Evolutionary conservation across 164 flowering plant genomes (phyloP).

Genomic region (Liquidambar formosana): DNA sequence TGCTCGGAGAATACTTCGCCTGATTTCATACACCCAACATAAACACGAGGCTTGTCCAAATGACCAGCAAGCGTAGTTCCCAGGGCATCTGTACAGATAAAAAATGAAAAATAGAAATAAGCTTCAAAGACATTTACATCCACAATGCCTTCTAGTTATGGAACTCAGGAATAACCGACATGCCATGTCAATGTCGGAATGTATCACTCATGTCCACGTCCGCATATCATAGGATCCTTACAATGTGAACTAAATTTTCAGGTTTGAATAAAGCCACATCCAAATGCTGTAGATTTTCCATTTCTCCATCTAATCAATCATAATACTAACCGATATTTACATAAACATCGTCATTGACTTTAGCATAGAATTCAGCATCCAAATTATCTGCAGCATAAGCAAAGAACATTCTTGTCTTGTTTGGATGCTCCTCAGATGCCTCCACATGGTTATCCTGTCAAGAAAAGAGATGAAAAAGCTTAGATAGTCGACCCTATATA

Average conservation of each 20-base stretch:
- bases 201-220: too few relatives aligned
- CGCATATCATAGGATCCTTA: too few relatives aligned
- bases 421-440: conserved; percentile 62
- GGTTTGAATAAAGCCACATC: too few relatives aligned
- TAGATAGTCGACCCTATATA: neutral
- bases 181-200: too few relatives aligned
- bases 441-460: conserved; percentile 76
- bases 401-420: conserved; percentile 73
- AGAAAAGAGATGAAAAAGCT: neutral
- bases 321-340: conserved; percentile 75
- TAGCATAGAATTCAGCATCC: conserved; percentile 94
- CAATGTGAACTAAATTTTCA: too few relatives aligned
- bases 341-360: conserved; percentile 88
- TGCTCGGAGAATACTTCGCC: conserved; percentile 55
- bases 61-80: conserved; percentile 67
- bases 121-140: conserved; percentile 26
- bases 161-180: too few relatives aligned
- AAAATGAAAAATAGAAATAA: neutral
- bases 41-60: conserved; percentile 80
- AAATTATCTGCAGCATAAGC: conserved; percentile 73
- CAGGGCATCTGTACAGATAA: conserved; percentile 59
- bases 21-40: conserved; percentile 94
- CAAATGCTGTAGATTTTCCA: neutral
- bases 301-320: conserved; percentile 9
- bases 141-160: too few relatives aligned